Conservation (phyloP, 352 stramenopile genomes). For the Globisporangium echinulatum region DNA sequence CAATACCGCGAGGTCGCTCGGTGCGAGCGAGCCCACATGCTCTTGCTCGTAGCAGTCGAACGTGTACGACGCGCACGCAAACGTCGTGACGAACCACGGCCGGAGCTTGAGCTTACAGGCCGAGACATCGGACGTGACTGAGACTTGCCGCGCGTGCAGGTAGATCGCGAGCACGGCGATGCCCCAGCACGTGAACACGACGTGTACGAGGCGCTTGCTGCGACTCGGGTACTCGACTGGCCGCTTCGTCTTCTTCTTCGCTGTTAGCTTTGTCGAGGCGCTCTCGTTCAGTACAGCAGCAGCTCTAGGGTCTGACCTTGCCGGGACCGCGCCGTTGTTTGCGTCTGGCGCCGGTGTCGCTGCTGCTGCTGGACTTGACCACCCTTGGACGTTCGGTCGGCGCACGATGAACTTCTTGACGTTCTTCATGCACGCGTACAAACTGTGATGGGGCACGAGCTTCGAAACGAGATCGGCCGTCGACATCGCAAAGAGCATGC, state of each 20-base stretch:
- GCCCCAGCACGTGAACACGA: slow-evolving; percentile 29
- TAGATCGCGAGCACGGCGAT: slow-evolving; percentile 26
- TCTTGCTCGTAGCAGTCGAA: slow-evolving; percentile 27
- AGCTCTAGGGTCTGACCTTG: too few relatives aligned
- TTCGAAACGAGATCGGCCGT: slow-evolving; percentile 13
- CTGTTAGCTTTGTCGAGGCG: background rate
- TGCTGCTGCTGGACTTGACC: background rate
- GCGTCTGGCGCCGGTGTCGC: too few relatives aligned
- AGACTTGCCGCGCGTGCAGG: slow-evolving; percentile 19
- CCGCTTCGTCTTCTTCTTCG: slow-evolving; percentile 3
- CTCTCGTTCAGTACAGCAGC: too few relatives aligned
- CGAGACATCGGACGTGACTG: slow-evolving; percentile 11
- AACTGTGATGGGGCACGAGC: slow-evolving; percentile 16
- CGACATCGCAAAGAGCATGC: slow-evolving; percentile 17
- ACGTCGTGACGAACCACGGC: slow-evolving; percentile 24
- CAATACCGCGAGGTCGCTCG: slow-evolving; percentile 14
- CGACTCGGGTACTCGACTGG: slow-evolving; percentile 4
- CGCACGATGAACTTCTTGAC: slow-evolving; percentile 17
- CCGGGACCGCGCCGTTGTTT: too few relatives aligned
- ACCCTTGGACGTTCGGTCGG: background rate
- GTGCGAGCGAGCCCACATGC: slow-evolving; percentile 17
- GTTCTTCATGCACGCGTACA: slow-evolving; percentile 17
- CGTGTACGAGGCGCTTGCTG: slow-evolving; percentile 18
- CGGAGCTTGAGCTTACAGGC: slow-evolving; percentile 26
- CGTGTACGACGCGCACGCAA: slow-evolving; percentile 26